Evolutionary conservation across 495 filamentous ascomycete species (phyloP).

Genomic region (Aspergillus bertholletiae): DNA sequence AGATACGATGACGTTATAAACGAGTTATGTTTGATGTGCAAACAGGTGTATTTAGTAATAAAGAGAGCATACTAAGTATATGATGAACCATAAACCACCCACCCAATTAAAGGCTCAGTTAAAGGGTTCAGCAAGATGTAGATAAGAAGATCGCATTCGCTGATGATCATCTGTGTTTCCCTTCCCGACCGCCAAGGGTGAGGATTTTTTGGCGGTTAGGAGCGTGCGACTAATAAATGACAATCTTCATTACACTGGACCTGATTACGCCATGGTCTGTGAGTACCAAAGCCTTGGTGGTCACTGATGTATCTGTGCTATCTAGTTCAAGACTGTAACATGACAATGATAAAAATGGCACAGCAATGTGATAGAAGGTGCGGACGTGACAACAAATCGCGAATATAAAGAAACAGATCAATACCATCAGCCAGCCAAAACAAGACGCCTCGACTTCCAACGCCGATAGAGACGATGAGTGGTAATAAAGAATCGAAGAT

Average conservation of each 20-base stretch:
- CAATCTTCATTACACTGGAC: not conserved
- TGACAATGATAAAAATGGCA: conserved; percentile 20
- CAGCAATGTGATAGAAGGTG: conserved; percentile 12
- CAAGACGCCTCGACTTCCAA: conserved; percentile 47
- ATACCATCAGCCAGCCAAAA: conserved; percentile 40
- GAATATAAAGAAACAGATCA: conserved; percentile 28
- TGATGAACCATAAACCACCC: no score
- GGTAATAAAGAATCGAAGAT: conserved; percentile 33
- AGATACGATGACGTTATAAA: conserved; percentile 12
- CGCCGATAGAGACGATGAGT: conserved; percentile 43
- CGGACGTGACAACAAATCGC: conserved; percentile 17
- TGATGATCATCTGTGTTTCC: no score
- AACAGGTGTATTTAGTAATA: conserved; percentile 8
- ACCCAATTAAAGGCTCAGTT: no score
- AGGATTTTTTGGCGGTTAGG: no score
- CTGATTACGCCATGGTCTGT: not conserved
- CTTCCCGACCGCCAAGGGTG: no score
- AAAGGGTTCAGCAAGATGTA: no score
- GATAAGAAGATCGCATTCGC: not conserved
- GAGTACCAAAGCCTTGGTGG: conserved; percentile 10
- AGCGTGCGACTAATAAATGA: not conserved
- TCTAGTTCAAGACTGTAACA: conserved; percentile 16
- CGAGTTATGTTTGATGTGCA: conserved; percentile 2
- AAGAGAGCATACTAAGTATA: not conserved
- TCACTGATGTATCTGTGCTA: conserved; percentile 25